phyloP scores from a whole-genome alignment of 148 eudicot genomes.

The Linanthus parryae region DNA sequence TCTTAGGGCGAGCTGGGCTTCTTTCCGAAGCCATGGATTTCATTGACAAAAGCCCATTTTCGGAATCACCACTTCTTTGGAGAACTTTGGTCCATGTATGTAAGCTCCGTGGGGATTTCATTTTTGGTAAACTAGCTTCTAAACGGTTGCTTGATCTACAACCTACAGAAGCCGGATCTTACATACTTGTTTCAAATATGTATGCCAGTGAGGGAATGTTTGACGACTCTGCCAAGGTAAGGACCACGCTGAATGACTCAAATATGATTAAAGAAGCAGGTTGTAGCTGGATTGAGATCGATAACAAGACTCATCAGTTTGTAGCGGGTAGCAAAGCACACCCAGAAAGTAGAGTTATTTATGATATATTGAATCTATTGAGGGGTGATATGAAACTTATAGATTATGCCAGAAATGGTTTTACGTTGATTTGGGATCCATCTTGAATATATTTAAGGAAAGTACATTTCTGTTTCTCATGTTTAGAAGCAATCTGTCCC shows the following conservation, averaged over 20 bases:
- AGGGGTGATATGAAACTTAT: not conserved
- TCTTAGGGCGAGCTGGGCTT: conserved; percentile 37
- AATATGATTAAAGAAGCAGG: conserved; percentile 10
- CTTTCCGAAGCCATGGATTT: conserved; percentile 28
- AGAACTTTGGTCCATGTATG: conserved; percentile 36
- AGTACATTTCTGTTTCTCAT: not conserved
- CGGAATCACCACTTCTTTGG: conserved; percentile 22
- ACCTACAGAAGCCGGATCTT: conserved; percentile 20
- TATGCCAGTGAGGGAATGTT: conserved; percentile 34
- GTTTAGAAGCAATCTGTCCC: no score
- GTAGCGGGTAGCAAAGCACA: conserved; percentile 9
- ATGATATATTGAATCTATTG: conserved; percentile 3
- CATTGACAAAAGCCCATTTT: conserved; percentile 23
- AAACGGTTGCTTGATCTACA: conserved; percentile 20
- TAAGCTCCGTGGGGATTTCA: conserved; percentile 25
- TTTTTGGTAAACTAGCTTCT: conserved; percentile 20
- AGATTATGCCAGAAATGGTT: not conserved
- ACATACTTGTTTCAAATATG: conserved; percentile 33
- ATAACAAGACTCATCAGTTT: conserved; percentile 13
- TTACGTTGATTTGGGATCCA: conserved; percentile 3
- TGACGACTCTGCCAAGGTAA: conserved; percentile 20
- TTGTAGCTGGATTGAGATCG: conserved; percentile 23
- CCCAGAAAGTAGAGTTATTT: conserved; percentile 9
- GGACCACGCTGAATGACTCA: conserved; percentile 14
- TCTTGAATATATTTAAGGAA: not conserved